A percentile compares a stretch with the other conserved stretches of the same genome.
Conservation (phyloP, 768 basidiomycete genomes). For the Favolaschia claudopus region DNA sequence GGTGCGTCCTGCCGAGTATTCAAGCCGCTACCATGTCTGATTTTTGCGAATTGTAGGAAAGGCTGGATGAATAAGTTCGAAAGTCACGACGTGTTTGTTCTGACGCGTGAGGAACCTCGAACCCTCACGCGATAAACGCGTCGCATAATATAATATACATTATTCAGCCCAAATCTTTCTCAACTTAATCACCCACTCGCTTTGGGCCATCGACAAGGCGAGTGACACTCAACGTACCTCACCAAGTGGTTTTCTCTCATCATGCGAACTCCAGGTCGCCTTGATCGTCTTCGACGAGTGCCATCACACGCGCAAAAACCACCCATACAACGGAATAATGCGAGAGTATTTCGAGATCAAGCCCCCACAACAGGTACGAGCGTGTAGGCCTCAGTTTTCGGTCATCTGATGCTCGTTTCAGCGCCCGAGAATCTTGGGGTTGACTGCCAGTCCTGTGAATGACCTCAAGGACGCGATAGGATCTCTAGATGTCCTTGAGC, state of each 20-base stretch:
- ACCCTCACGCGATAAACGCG: not conserved
- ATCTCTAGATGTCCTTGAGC: conserved; percentile 70
- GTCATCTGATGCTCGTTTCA: conserved; percentile 13
- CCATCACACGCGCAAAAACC: conserved; percentile 78
- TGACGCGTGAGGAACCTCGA: conserved; percentile 72
- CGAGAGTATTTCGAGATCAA: conserved; percentile 66
- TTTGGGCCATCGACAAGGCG: conserved; percentile 76
- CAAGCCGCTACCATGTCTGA: not conserved
- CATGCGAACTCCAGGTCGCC: conserved; percentile 43
- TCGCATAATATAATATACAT: not conserved
- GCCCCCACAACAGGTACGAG: conserved; percentile 34
- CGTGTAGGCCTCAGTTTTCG: not conserved
- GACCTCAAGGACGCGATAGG: conserved; percentile 72
- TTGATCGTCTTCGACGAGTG: conserved; percentile 86
- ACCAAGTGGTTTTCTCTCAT: not conserved
- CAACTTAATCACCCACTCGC: conserved; percentile 81
- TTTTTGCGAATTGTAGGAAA: conserved; percentile 37
- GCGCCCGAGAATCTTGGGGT: conserved; percentile 89
- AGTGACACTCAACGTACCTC: not conserved
- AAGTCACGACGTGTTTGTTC: conserved; percentile 78
- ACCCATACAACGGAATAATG: conserved; percentile 83
- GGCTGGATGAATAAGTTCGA: conserved; percentile 73
- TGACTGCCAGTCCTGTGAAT: conserved; percentile 93
- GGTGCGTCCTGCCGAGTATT: not conserved
- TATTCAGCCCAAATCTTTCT: conserved; percentile 79